A percentile compares a stretch with the other conserved stretches of the same genome.
These are phyloP conservation scores for Neofusicoccum kwambonambiense DNA, from an alignment of 2,329 filamentous ascomycete genomes.

Conservation along the genomic window DNA sequence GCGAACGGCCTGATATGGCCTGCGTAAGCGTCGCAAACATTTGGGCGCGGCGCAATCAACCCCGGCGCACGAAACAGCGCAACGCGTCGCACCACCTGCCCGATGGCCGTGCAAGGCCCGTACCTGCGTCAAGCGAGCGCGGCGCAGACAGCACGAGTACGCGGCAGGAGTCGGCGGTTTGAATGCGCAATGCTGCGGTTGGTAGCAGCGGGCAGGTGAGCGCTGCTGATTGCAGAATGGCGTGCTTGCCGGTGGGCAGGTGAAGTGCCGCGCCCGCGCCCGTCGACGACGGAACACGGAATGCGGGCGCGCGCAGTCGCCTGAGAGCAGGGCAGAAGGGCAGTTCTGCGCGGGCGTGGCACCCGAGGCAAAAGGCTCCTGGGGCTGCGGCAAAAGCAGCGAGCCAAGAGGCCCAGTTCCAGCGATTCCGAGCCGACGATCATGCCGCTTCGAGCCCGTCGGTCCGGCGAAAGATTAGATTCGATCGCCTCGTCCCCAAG, in stretches of 20 bases:
- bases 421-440: background rate
- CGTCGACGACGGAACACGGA: slow-evolving; percentile 1
- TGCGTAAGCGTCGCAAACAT: slow-evolving; percentile 10
- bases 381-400: slow-evolving; percentile 7
- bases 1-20: background rate
- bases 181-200: background rate
- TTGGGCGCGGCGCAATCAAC: background rate
- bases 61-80: slow-evolving; percentile 6
- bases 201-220: background rate
- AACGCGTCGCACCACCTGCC: slow-evolving; percentile 3
- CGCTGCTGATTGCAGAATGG: background rate
- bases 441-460: background rate
- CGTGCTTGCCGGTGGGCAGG: background rate
- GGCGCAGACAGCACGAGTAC: background rate
- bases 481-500: background rate
- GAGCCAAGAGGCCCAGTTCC: background rate
- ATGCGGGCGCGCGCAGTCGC: background rate
- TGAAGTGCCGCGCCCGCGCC: slow-evolving; percentile 1
- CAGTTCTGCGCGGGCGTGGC: background rate
- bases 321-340: background rate
- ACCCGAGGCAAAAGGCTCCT: background rate
- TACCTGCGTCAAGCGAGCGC: slow-evolving; percentile 5
- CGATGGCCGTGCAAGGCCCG: slow-evolving; percentile 1
- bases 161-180: background rate
- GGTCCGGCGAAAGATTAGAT: slow-evolving; percentile 9